Percentiles rank a stretch among this genome's conserved stretches.
Conservation (phyloP, 2,329 filamentous ascomycete species). For the Aspergillus tubingensis region DNA sequence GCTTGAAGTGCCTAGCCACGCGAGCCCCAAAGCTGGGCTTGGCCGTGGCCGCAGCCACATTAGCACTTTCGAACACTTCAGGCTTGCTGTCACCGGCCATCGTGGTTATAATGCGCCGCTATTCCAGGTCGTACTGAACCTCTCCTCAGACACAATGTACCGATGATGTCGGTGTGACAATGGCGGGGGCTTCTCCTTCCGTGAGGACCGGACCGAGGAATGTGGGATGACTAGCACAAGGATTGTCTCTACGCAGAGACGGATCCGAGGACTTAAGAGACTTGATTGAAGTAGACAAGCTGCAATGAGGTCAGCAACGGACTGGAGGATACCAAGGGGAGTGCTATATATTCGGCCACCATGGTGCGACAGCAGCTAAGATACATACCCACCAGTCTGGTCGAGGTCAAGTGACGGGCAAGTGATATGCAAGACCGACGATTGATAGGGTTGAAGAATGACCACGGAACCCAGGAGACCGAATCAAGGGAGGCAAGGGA, state of each 20-base stretch:
- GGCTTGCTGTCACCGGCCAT: conserved; percentile 24
- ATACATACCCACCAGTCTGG: conserved; percentile 2
- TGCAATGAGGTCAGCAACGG: neutral
- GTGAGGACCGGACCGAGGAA: conserved; percentile 3
- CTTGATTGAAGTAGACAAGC: neutral
- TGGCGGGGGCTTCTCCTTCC: neutral
- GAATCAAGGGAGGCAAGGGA: conserved; percentile 7
- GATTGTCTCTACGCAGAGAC: neutral
- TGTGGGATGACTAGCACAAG: conserved; percentile 1
- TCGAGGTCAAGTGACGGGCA: neutral
- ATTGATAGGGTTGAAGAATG: conserved; percentile 3
- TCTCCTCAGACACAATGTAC: neutral
- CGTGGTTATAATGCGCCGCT: neutral
- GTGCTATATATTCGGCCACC: neutral
- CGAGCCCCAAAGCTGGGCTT: conserved; percentile 31
- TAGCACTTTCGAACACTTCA: conserved; percentile 24
- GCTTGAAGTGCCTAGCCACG: conserved; percentile 39
- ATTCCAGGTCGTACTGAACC: neutral
- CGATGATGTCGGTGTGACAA: conserved; percentile 4
- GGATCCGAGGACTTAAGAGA: neutral
- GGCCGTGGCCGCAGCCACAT: conserved; percentile 1
- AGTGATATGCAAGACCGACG: neutral
- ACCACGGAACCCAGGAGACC: conserved; percentile 6
- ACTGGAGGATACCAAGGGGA: neutral
- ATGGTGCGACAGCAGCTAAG: neutral